Evolutionary conservation across 495 filamentous ascomycete genomes (phyloP).

Genomic region (Penicillium salamii): DNA sequence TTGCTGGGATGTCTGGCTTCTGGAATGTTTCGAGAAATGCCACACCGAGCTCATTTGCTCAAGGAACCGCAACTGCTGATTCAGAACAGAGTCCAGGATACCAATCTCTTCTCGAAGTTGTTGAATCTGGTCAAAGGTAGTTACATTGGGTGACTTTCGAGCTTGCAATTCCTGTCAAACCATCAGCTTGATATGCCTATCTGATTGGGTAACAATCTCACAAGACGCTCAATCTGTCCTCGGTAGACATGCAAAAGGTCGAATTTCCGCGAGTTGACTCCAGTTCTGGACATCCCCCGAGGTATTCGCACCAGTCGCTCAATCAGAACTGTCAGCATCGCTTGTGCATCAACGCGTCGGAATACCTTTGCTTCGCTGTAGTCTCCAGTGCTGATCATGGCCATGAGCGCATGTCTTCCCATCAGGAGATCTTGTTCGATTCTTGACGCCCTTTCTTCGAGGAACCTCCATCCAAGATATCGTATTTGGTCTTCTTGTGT

Average conservation of each 20-base stretch:
- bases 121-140: constrained; percentile 13
- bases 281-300: neutral
- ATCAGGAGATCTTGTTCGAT: neutral
- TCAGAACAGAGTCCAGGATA: constrained; percentile 6
- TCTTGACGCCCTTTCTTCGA: neutral
- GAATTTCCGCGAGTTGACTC: no score
- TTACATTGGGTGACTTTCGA: no score
- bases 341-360: constrained; percentile 1
- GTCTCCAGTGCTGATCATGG: constrained; percentile 9
- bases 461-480: neutral
- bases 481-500: neutral
- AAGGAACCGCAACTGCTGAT: constrained; percentile 6
- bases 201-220: no score
- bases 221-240: neutral
- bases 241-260: constrained; percentile 3
- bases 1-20: neutral
- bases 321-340: constrained; percentile 3
- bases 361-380: constrained; percentile 12
- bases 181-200: no score
- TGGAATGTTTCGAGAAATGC: neutral
- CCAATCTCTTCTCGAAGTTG: constrained; percentile 4
- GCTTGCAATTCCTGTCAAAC: no score
- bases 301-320: constrained; percentile 4
- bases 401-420: constrained; percentile 1
- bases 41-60: constrained; percentile 1